Conservation (phyloP, 805 yeast genomes). For the Priceomyces castillae region DNA sequence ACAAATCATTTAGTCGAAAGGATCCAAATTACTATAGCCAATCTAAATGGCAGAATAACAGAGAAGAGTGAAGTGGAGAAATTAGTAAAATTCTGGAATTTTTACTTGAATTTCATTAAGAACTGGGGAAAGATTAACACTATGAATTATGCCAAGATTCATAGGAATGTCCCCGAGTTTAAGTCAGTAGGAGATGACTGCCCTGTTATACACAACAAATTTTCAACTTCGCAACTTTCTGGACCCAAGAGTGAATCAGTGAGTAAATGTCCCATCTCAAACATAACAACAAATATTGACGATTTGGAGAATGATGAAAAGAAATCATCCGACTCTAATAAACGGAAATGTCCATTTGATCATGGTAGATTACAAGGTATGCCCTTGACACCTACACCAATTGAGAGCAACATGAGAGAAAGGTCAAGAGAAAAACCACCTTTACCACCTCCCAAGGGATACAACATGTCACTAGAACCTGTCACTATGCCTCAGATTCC, state of each 20-base stretch:
- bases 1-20: constrained; percentile 9
- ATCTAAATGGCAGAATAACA: constrained; percentile 10
- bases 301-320: constrained; percentile 2
- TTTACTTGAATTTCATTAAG: constrained; percentile 36
- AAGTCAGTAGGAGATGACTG: constrained; percentile 8
- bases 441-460: background rate
- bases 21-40: constrained; percentile 12
- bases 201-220: constrained; percentile 7
- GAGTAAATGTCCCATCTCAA: constrained; percentile 23
- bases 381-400: constrained; percentile 3
- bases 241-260: constrained; percentile 4
- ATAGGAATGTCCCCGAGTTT: constrained; percentile 29
- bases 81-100: constrained; percentile 36
- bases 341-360: constrained; percentile 34
- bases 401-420: constrained; percentile 21
- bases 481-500: background rate
- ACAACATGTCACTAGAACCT: background rate
- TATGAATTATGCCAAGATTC: constrained; percentile 31
- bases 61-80: constrained; percentile 16
- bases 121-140: constrained; percentile 26
- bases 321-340: constrained; percentile 5
- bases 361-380: constrained; percentile 14
- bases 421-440: background rate
- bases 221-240: background rate
- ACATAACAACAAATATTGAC: constrained; percentile 21